Base-by-base conservation (phyloP, 2,329 filamentous ascomycete genomes). In the Colletotrichum caudatum region DNA sequence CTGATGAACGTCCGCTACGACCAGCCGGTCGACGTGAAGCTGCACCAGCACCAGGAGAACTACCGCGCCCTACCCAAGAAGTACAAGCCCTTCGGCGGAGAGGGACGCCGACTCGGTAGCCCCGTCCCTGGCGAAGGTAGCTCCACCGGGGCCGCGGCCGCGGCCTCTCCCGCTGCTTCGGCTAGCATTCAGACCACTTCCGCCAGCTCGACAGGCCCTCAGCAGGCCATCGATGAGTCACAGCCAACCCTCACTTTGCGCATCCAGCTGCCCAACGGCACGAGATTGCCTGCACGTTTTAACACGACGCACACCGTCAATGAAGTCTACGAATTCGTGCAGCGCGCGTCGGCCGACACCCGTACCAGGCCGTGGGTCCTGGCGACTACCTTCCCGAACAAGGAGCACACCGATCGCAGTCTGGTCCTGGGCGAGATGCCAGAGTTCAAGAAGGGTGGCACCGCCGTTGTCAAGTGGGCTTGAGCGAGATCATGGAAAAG, bases 381-480 rank as follows among this genome's bases (percentile, higher is more conserved):
- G 54, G 92, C 92, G 74, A 96, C 93, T 0, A 95, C 93, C 0
- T 96, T 96, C 80, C 93, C 93, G 5, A 94, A 90, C 77, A 94
- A 94, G 82, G 92, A 95, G 65, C 88, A 95, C 74, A 90, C 87
- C 2, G 92, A 96, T 77, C 91, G 91, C 80, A 81, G 79, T 11
- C 76, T 88, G 62, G 84, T 87, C 1, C 78, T 92, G 37, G 87
- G 88, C 7, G 89, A 92, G 29, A 85, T 91, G 81, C 74, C 85
- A 35, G 90, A 92, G 78, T 91, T 92, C 77, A 92, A 89, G 83
- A 88, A 87, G 78, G 90, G 90, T 16, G 90, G 89, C 26, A 90
- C 87, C 0, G 89, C 88, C 1, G 86, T 92, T 48, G 89, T 92
- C 51, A 92, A 92, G 82, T 88, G 86, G 86, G 75, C 78, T 72